These are phyloP conservation scores for Exobasidium cylindrosporum DNA, from an alignment of 1,284 basidiomycete species.

Conservation along the genomic window DNA sequence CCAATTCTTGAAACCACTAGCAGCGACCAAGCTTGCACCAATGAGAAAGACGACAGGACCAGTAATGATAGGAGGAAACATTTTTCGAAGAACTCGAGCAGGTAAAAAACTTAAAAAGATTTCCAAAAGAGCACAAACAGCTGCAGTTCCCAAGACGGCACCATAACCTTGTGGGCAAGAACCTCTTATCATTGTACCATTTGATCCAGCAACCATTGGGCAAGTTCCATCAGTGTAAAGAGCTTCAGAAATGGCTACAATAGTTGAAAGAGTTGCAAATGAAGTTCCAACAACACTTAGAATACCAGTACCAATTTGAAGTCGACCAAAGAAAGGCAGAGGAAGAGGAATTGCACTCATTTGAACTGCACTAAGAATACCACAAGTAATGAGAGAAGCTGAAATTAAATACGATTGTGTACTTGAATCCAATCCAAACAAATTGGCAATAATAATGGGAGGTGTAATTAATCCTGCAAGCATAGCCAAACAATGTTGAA, in stretches of 20 bases:
- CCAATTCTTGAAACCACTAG: constrained; percentile 73
- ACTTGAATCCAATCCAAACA: constrained; percentile 46
- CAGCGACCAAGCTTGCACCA: constrained; percentile 70
- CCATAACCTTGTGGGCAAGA: constrained; percentile 61
- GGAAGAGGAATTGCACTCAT: constrained; percentile 69
- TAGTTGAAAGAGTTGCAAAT: constrained; percentile 75
- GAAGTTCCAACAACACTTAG: constrained; percentile 81
- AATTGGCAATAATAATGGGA: constrained; percentile 65
- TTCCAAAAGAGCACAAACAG: constrained; percentile 76
- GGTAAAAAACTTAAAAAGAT: constrained; percentile 74
- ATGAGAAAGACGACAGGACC: constrained; percentile 59
- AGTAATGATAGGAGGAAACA: constrained; percentile 79
- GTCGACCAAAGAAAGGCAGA: constrained; percentile 55
- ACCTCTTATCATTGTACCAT: constrained; percentile 63
- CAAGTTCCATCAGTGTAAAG: constrained; percentile 79
- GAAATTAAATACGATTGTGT: constrained; percentile 77
- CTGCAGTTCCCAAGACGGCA: constrained; percentile 66
- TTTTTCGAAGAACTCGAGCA: constrained; percentile 61
- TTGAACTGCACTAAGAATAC: constrained; percentile 71
- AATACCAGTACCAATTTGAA: constrained; percentile 73
- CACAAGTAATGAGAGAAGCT: constrained; percentile 68
- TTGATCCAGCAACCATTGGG: constrained; percentile 61
- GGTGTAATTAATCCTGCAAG: constrained; percentile 72
- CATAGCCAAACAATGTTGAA: constrained; percentile 79
- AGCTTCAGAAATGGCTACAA: constrained; percentile 64